Conservation (phyloP, 2,329 filamentous ascomycete species). For the Trichoderma citrinoviride region DNA sequence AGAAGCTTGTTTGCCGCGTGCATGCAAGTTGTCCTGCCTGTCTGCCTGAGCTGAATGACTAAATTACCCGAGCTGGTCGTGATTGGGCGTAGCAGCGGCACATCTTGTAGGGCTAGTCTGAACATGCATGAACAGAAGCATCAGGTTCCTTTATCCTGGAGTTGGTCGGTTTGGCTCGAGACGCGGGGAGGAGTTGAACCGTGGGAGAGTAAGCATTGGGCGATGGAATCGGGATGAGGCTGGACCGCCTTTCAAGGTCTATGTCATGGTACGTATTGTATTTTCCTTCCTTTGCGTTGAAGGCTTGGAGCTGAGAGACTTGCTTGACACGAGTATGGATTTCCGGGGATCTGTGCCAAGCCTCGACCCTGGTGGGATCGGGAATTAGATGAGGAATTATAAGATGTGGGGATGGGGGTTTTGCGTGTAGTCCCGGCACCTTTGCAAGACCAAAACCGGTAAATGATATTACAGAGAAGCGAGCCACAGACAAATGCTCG, state of each 20-base stretch:
- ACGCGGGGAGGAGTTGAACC: not conserved
- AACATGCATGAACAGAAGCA: slow-evolving; percentile 4
- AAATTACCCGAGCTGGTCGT: not conserved
- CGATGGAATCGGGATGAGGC: not conserved
- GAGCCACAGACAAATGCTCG: too few relatives aligned
- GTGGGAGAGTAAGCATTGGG: not conserved
- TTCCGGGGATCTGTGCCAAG: slow-evolving; percentile 3
- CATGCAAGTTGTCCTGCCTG: not conserved
- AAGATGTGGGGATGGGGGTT: too few relatives aligned
- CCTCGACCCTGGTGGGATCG: not conserved
- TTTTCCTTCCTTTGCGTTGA: too few relatives aligned
- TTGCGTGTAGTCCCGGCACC: too few relatives aligned
- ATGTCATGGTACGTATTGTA: too few relatives aligned
- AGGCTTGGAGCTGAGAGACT: too few relatives aligned
- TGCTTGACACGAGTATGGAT: too few relatives aligned
- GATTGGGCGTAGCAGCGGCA: not conserved
- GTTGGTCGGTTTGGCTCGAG: not conserved
- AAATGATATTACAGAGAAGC: too few relatives aligned
- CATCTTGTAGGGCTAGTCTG: not conserved
- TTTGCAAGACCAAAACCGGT: too few relatives aligned
- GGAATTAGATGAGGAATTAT: not conserved
- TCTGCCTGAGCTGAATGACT: slow-evolving; percentile 7
- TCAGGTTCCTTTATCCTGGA: not conserved
- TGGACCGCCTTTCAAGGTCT: too few relatives aligned
- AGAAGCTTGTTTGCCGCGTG: not conserved